Conservation (phyloP, 1,139 yeast species). For the Nakaseomyces bracarensis region DNA sequence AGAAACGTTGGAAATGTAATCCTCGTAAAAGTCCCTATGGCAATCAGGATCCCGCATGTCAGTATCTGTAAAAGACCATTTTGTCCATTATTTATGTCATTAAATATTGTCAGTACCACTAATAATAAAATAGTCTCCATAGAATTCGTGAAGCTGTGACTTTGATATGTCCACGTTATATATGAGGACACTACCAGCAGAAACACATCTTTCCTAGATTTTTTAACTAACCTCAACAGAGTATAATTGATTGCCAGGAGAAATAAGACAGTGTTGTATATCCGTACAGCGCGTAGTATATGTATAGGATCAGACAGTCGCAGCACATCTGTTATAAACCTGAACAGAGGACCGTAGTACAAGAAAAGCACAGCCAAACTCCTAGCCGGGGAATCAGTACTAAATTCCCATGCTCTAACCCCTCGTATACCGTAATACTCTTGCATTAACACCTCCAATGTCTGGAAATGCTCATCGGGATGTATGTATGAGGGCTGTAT, state of each 20-base stretch:
- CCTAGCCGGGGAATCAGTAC: slow-evolving; percentile 50
- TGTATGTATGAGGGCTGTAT: slow-evolving; percentile 80
- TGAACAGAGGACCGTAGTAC: slow-evolving; percentile 57
- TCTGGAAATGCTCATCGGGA: slow-evolving; percentile 96
- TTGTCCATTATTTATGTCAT: slow-evolving; percentile 13
- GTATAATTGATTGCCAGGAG: slow-evolving; percentile 12
- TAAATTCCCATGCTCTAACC: slow-evolving; percentile 81
- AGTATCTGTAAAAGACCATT: not conserved
- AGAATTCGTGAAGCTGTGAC: slow-evolving; percentile 84
- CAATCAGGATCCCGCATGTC: slow-evolving; percentile 44
- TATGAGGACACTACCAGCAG: slow-evolving; percentile 70
- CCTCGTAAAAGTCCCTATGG: slow-evolving; percentile 74
- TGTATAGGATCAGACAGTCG: slow-evolving; percentile 35
- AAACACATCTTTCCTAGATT: slow-evolving; percentile 40
- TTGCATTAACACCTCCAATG: slow-evolving; percentile 55
- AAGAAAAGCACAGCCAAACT: slow-evolving; percentile 64
- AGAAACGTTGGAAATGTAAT: slow-evolving; percentile 76
- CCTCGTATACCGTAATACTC: slow-evolving; percentile 44
- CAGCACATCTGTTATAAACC: slow-evolving; percentile 16
- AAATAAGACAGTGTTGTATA: slow-evolving; percentile 45
- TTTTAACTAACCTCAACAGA: not conserved
- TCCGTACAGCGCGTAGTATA: slow-evolving; percentile 49
- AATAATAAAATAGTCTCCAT: slow-evolving; percentile 68
- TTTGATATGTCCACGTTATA: slow-evolving; percentile 69
- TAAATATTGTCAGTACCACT: slow-evolving; percentile 40